Evolutionary conservation across 192 early-diverging fungal genomes (phyloP), one percentile per base, ranked within the genome.

Genomic region (Lunasporangiospora selenospora): DNA sequence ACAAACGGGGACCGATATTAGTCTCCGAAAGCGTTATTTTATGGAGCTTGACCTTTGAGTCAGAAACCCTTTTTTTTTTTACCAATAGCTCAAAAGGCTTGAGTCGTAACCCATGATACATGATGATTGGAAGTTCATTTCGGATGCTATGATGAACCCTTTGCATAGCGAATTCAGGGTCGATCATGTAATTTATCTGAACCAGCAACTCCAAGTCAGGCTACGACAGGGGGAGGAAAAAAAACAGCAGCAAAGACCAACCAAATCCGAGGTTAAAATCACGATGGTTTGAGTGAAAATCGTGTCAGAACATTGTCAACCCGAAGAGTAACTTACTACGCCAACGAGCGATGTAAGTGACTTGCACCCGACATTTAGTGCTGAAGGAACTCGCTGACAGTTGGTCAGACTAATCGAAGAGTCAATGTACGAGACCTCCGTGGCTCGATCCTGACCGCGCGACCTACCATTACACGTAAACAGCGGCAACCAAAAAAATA

Each of bases 181-280:
- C 67, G 23, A 71, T 45, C 67, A 71, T 71, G 32, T 50, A 71
- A 34, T 71, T 71, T 27, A 71, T 71, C 33, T 71, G 67, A 4
- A 62, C 67, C 67, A 71, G 62, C 24, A 71, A 19, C 38, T 71
- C 67, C 24, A 71, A 36, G 21, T 71, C 46, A 0, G 47, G 42
- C 64, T 67, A 53, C n/a, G n/a, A 44, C 8, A 34, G 3, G 19
- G 13, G 12, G 15, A n/a, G 6, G 33, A 33, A 33, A 29, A n/a
- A 10, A 12, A 10, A 24, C 30, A 9, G 38, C 4, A 18, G 16
- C 6, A 46, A 13, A 13, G 42, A 7, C 30, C 13, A 26, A 26
- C 7, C 16, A 11, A 11, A 13, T 41, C n/a, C n/a, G n/a, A n/a
- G 30, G 24, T 18, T 29, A 4, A 16, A n/a, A 6, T 6, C 13